Conservation (phyloP, 2,329 filamentous ascomycete species). For the Dactylellina drechsleri region DNA sequence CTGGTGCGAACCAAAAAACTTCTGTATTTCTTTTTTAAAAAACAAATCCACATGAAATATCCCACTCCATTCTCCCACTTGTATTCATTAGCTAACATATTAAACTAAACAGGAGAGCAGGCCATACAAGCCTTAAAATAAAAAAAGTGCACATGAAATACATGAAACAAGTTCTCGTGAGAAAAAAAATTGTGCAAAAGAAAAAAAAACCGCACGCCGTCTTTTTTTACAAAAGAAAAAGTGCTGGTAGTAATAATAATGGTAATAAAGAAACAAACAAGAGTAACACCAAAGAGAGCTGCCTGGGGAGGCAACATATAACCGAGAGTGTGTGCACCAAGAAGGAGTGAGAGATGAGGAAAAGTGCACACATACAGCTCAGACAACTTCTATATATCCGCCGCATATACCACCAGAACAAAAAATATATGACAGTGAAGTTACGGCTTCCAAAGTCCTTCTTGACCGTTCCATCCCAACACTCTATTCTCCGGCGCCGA, state of each 20-base stretch:
- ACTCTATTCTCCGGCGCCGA: conserved; percentile 27
- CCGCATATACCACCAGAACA: neutral
- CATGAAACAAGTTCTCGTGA: no score
- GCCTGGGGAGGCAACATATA: neutral
- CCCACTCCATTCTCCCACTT: no score
- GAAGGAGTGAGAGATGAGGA: no score
- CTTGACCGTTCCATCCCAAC: conserved; percentile 25
- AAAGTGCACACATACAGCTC: neutral
- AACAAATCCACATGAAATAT: no score
- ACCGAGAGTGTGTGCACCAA: neutral
- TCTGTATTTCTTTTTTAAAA: no score
- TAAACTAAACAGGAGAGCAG: neutral
- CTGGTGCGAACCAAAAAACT: no score
- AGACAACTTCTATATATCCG: conserved; percentile 9
- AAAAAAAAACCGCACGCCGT: conserved; percentile 16
- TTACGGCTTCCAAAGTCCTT: conserved; percentile 47
- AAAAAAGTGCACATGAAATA: no score
- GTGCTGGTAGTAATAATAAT: conserved; percentile 1
- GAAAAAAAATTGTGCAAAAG: neutral
- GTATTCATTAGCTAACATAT: neutral
- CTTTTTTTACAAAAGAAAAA: conserved; percentile 9
- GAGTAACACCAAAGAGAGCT: neutral
- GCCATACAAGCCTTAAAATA: no score
- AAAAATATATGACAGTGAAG: neutral
- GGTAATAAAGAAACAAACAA: neutral